Conservation (phyloP, 176 grass and related monocot genomes). For the Zoysia japonica region DNA sequence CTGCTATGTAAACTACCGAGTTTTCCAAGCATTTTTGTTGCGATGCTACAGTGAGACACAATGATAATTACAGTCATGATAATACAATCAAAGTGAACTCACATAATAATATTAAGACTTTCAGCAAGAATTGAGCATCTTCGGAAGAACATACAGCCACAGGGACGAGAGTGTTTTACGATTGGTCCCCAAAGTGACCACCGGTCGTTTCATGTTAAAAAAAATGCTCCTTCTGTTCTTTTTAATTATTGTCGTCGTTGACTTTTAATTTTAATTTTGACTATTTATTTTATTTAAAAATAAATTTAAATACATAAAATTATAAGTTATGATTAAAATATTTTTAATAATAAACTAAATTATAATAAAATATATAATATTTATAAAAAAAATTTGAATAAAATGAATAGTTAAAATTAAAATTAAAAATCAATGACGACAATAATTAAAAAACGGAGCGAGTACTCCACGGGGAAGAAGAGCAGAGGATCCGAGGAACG, state of each 20-base stretch:
- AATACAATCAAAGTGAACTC: not conserved
- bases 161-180: not conserved
- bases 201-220: not conserved
- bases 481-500: not conserved
- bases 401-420: too few relatives aligned
- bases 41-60: not conserved
- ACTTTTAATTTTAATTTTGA: too few relatives aligned
- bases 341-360: too few relatives aligned
- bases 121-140: not conserved
- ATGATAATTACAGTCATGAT: not conserved
- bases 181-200: conserved; percentile 9
- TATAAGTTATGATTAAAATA: too few relatives aligned
- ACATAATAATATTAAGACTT: not conserved
- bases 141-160: not conserved
- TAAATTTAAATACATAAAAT: too few relatives aligned
- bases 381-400: too few relatives aligned
- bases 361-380: too few relatives aligned
- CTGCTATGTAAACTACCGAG: not conserved
- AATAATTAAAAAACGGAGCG: too few relatives aligned
- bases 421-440: too few relatives aligned
- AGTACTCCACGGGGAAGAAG: not conserved
- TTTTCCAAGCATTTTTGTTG: conserved; percentile 10
- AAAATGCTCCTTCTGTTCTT: too few relatives aligned
- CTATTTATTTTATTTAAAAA: too few relatives aligned
- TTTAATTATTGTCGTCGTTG: too few relatives aligned